Base-by-base conservation (phyloP, 192 early-diverging fungal species). In the Coemansia sp. region DNA sequence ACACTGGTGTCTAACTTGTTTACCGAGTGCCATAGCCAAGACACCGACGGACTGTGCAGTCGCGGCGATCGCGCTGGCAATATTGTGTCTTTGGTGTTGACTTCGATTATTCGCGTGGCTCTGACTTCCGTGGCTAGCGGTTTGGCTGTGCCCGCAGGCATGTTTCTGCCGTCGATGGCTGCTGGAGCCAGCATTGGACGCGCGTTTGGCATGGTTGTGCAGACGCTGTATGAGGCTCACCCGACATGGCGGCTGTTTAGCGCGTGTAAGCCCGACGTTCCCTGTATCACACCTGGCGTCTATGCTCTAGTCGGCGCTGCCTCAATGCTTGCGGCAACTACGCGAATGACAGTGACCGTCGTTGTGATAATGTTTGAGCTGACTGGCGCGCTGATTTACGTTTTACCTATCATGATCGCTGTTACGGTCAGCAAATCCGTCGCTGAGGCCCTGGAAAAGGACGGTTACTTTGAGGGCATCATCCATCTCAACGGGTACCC, bases 341-440 rank as follows among this genome's bases (percentile, higher is more conserved):
- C 94, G n/a, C 88, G 95, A 6, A 95, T 96, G 87, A 96, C 92
- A 3, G 93, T 95, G 1, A 92, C 94, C 3, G 74, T 94, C 0
- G 92, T 97, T 4, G 96, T 99, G n/a, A 93, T 99, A 38, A 97
- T 99, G 96, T 99, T 99, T 82, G 98, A 99, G 78, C 86, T 99
- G 47, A 99, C 96, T 16, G 98, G 96, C 3, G 93, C 95, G 3
- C 84, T 99, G 44, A 95, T 93, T 50, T 98, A 99, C 71, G 93
- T 97, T 38, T 68, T 97, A 37, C 97, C 97, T 2, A 94, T 91
- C 33, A 95, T 94, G 94, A 80, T 92, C 30, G 85, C 88, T 8
- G 90, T 90, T 72, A 88, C 78, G 0, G 76, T 82, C 14, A 84
- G 78, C 68, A 87, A 87, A 40, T 85, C 84, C 6, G 70, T 82